Evolutionary conservation across 1,284 basidiomycete genomes (phyloP), one percentile per base, ranked within the genome.

Genomic region (Naganishia cerealis): DNA sequence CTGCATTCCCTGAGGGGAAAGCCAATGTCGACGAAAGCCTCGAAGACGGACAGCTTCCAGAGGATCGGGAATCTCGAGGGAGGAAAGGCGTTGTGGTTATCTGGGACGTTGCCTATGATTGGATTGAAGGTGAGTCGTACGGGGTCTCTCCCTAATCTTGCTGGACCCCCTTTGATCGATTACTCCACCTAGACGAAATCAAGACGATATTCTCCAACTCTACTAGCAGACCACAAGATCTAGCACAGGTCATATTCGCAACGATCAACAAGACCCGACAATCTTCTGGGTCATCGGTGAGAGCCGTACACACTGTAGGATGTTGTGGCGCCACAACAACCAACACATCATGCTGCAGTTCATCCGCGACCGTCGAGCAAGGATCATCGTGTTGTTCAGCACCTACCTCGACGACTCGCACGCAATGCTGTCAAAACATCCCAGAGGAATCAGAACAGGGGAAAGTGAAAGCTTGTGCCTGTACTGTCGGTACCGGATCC

Each of bases 51-150:
- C 38, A 38, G 15, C 18, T 39, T 10, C 4, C 62, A 12, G 70
- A 71, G 13, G 63, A 67, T 39, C 57, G 67, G 56, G 52, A 70
- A 48, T 52, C 55, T 57, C 61, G 65, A 8, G 72, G 70, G n/a
- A 70, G 74, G 39, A 76, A 75, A 46, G 81, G 79, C 6, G 75
- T 88, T 8, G 74, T 88, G 0, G 77, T 98, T 12, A 85, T 86
- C 36, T 88, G 90, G 78, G 92, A 97, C 73, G 92, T 96, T 0
- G 86, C 84, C 0, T 94, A 91, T 76, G 84, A 88, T n/a, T 87
- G 92, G 81, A 75, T 81, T 63, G 83, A 87, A 72, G 86, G 90
- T 89, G 71, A 66, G 82, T 70, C 24, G 67, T 43, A 70, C 65
- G 9, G 29, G 29, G 29, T 33, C 6, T 33, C 29, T 33, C 29